phyloP scores from a whole-genome alignment of 1,284 basidiomycete genomes.

The Fomitopsis schrenkii region DNA sequence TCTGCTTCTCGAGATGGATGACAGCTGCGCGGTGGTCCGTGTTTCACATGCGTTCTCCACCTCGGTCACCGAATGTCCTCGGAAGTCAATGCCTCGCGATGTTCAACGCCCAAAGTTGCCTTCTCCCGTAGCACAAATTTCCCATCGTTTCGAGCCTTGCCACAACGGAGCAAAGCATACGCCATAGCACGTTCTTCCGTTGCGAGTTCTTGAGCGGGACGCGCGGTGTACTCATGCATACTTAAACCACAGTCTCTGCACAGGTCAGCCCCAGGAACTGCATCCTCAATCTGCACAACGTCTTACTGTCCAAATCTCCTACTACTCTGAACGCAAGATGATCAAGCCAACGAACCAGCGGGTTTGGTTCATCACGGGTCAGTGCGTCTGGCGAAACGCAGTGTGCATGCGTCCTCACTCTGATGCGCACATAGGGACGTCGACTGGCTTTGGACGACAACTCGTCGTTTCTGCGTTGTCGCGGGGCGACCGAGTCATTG shows the following conservation, averaged over 20 bases:
- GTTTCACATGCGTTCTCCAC: background rate
- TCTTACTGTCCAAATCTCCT: background rate
- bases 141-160: background rate
- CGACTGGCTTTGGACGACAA: slow-evolving; percentile 55
- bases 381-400: background rate
- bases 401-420: background rate
- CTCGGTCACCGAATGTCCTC: background rate
- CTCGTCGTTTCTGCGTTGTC: slow-evolving; percentile 43
- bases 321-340: background rate
- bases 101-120: background rate
- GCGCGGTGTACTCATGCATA: background rate
- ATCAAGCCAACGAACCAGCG: slow-evolving; percentile 1
- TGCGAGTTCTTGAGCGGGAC: background rate
- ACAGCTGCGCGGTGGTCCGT: background rate
- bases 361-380: slow-evolving; percentile 1
- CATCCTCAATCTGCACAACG: background rate
- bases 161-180: background rate
- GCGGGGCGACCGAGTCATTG: slow-evolving; percentile 51
- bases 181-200: background rate
- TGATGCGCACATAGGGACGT: slow-evolving; percentile 37
- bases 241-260: background rate
- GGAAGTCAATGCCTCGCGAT: background rate
- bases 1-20: background rate
- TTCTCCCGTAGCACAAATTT: background rate
- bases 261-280: background rate